A percentile compares a stretch with the other conserved stretches of the same genome.
Conservation (phyloP, 495 filamentous ascomycete genomes). For the Astrothelium subdiscretum region DNA sequence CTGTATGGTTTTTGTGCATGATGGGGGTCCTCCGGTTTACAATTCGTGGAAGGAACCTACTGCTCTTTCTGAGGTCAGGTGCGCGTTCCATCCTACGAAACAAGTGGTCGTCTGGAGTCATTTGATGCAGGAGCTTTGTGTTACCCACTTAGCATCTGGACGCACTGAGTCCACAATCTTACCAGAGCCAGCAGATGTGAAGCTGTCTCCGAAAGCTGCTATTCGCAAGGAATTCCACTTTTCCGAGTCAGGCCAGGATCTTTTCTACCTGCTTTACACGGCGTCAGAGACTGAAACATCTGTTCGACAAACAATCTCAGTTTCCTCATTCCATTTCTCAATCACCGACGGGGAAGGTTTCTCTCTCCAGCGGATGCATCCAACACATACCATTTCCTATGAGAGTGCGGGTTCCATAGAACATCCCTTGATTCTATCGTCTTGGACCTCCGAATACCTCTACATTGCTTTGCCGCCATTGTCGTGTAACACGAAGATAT, state of each 20-base stretch:
- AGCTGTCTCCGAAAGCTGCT: background rate
- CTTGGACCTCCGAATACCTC: background rate
- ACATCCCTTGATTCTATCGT: conserved; percentile 2
- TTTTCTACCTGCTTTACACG: conserved; percentile 7
- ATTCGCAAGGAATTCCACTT: conserved; percentile 8
- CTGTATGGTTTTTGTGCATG: background rate
- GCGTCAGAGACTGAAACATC: background rate
- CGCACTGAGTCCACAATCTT: background rate
- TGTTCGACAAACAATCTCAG: background rate
- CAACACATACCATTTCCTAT: background rate
- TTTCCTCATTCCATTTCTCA: background rate
- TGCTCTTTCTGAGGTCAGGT: background rate
- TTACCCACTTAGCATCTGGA: background rate
- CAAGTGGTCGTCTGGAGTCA: conserved; percentile 4
- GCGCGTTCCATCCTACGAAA: background rate
- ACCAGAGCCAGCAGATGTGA: conserved; percentile 6
- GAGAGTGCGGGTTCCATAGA: background rate
- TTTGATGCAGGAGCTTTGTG: background rate
- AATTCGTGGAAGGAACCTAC: background rate
- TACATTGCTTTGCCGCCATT: conserved; percentile 7
- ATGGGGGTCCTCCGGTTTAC: background rate
- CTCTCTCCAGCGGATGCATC: conserved; percentile 3
- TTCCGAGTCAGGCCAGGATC: background rate
- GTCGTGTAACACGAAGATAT: conserved; percentile 6
- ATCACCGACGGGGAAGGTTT: background rate